Conservation (phyloP, 2,329 filamentous ascomycete genomes). For the Alternaria viburni region DNA sequence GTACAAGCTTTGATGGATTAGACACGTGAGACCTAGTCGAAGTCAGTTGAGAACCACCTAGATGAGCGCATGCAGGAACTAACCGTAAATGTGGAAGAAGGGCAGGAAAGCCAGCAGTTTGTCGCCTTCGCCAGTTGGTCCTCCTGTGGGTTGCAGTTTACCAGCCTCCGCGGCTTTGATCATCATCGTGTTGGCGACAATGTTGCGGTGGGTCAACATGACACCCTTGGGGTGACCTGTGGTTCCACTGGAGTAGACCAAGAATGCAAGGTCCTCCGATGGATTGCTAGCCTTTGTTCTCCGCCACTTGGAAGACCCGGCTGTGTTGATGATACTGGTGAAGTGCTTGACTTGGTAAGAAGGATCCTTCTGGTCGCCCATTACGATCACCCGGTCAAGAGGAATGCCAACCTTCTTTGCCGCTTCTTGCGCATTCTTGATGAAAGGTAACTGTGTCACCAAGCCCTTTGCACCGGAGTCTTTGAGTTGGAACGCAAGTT, state of each 20-base stretch:
- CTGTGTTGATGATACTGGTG: slow-evolving; percentile 69
- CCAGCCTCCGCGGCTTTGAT: slow-evolving; percentile 51
- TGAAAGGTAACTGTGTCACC: slow-evolving; percentile 72
- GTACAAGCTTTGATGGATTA: slow-evolving; percentile 72
- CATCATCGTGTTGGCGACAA: slow-evolving; percentile 71
- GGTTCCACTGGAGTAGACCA: slow-evolving; percentile 89
- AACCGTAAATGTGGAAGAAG: slow-evolving; percentile 90
- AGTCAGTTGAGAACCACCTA: background rate
- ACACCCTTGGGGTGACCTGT: slow-evolving; percentile 93
- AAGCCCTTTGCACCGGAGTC: slow-evolving; percentile 78
- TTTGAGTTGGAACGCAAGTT: slow-evolving; percentile 83
- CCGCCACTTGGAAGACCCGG: slow-evolving; percentile 64
- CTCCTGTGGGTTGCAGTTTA: slow-evolving; percentile 64
- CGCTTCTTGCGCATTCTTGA: slow-evolving; percentile 70
- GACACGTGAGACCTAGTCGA: slow-evolving; percentile 67
- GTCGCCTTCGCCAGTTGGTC: slow-evolving; percentile 69
- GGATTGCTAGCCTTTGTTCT: slow-evolving; percentile 67
- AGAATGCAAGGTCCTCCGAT: slow-evolving; percentile 76
- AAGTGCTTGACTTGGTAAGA: slow-evolving; percentile 72
- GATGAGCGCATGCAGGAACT: slow-evolving; percentile 31
- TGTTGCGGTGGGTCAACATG: slow-evolving; percentile 81
- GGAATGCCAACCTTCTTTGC: slow-evolving; percentile 73
- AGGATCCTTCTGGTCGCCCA: slow-evolving; percentile 72
- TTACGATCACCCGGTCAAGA: slow-evolving; percentile 73
- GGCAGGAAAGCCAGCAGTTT: slow-evolving; percentile 79